Percentiles rank a stretch among this genome's conserved stretches.
Conservation (phyloP, 805 yeast genomes). For the Candida germanica region DNA sequence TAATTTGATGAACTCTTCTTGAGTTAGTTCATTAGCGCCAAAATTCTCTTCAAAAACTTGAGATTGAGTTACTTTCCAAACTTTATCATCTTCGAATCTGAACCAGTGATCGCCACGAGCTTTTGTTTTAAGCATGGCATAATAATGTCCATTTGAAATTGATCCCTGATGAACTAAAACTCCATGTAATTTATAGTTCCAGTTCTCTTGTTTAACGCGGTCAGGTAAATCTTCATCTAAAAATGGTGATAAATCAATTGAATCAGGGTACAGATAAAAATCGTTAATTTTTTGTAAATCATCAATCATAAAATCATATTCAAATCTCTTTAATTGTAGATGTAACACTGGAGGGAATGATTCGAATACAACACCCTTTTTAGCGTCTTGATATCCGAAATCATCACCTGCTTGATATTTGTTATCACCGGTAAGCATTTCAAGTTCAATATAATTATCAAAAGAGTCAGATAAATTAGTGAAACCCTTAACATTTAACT, state of each 20-base stretch:
- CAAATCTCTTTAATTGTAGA: slow-evolving; percentile 89
- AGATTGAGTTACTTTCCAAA: slow-evolving; percentile 75
- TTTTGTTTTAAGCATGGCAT: slow-evolving; percentile 86
- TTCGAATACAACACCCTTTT: slow-evolving; percentile 91
- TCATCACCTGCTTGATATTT: slow-evolving; percentile 88
- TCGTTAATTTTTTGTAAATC: slow-evolving; percentile 89
- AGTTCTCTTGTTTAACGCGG: slow-evolving; percentile 48
- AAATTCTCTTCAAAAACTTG: slow-evolving; percentile 92
- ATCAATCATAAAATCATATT: slow-evolving; percentile 88
- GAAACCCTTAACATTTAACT: slow-evolving; percentile 85
- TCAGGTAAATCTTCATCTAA: slow-evolving; percentile 55
- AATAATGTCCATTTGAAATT: slow-evolving; percentile 93
- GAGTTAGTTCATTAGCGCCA: slow-evolving; percentile 68
- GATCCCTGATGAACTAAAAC: slow-evolving; percentile 96
- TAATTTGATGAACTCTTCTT: slow-evolving; percentile 47
- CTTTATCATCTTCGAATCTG: slow-evolving; percentile 93
- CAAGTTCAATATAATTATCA: slow-evolving; percentile 82
- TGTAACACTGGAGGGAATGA: slow-evolving; percentile 91
- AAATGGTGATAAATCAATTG: slow-evolving; percentile 76
- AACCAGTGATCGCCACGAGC: slow-evolving; percentile 67
- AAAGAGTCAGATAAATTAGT: slow-evolving; percentile 71
- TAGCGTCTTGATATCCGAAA: slow-evolving; percentile 90
- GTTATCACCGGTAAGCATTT: slow-evolving; percentile 89
- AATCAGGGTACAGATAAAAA: slow-evolving; percentile 82
- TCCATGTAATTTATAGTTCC: slow-evolving; percentile 85